phyloP scores from a whole-genome alignment of 208 protist genomes.

The Naegleria lovaniensis region DNA sequence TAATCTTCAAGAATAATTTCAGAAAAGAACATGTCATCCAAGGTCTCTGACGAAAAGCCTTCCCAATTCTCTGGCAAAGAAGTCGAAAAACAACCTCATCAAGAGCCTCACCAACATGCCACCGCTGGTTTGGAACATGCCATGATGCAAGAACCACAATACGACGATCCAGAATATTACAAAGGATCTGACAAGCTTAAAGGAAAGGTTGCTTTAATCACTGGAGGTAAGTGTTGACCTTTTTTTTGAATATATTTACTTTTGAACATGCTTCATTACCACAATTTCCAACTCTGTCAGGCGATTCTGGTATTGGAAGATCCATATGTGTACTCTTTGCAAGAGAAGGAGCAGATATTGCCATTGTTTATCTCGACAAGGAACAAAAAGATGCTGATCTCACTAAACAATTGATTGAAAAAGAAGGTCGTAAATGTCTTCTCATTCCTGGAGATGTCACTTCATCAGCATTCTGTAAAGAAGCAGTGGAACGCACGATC shows the following conservation, averaged over 20 bases:
- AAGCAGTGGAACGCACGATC: constrained; percentile 35
- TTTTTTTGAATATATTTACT: no score
- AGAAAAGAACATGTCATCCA: no score
- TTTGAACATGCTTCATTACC: no score
- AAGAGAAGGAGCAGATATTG: constrained; percentile 47
- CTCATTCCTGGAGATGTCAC: constrained; percentile 42
- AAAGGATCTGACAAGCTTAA: constrained; percentile 33
- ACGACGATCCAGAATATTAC: constrained; percentile 18
- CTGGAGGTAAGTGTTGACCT: constrained; percentile 42
- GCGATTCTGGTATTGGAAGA: constrained; percentile 50
- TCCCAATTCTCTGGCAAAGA: not conserved
- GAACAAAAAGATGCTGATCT: constrained; percentile 41
- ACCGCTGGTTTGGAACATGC: constrained; percentile 26
- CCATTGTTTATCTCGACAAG: constrained; percentile 40
- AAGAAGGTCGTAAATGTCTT: constrained; percentile 41
- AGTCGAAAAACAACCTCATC: not conserved
- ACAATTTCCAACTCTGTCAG: no score
- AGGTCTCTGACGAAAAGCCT: not conserved
- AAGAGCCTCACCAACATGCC: not conserved
- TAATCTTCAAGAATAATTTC: no score
- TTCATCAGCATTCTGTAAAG: constrained; percentile 37
- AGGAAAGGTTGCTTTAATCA: constrained; percentile 42
- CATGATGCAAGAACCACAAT: not conserved
- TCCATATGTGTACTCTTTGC: constrained; percentile 45
- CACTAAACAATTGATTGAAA: constrained; percentile 44